Evolutionary conservation across 176 grass and related monocot genomes (phyloP), one percentile per base, ranked within the genome.

Genomic region (Paspalum notatum): DNA sequence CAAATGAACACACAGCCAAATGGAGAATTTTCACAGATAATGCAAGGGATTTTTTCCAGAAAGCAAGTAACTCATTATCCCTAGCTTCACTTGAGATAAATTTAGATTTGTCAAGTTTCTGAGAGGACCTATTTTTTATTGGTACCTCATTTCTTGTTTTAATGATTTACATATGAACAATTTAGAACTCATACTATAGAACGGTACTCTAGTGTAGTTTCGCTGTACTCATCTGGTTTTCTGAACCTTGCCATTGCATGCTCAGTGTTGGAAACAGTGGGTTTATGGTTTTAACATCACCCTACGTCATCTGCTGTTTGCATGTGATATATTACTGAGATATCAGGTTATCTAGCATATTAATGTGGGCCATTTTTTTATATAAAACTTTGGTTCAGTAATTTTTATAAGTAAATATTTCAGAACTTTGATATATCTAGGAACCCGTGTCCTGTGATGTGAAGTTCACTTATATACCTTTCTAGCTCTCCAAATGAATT

Each of bases 1-100:
- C 95, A 68, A 95, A 98, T 55, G 88, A 84, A 60, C 95, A 98
- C 77, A 98, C 92, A 10, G 27, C 86, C 27, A 95, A 91, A 85
- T 95, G 95, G 95, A 89, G 95, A 86, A 66, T 98, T 43, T 93
- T 80, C 85, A 98, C 95, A 9, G 95, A 98, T 85, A 87, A 82
- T 26, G 95, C 77, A 10, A 83, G 92, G 14, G 86, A 98, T 11
- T 81, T 84, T 71, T 89, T 91, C 84, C 71, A 76, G 40, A 89
- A 98, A 88, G 95, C 75, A 98, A 86, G 92, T 91, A 73, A 22
- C 82, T 40, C 12, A 47, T 84, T 64, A 66, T 60, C 70, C 39
- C 61, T 74, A 76, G 22, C 58, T 90, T 88, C 14, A 53, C 55
- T 45, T 63, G 56, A 27, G 66, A 65, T 41, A 76, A 32, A 3